phyloP scores from a whole-genome alignment of 352 stramenopile species.

The Thraustochytrium striatum region DNA sequence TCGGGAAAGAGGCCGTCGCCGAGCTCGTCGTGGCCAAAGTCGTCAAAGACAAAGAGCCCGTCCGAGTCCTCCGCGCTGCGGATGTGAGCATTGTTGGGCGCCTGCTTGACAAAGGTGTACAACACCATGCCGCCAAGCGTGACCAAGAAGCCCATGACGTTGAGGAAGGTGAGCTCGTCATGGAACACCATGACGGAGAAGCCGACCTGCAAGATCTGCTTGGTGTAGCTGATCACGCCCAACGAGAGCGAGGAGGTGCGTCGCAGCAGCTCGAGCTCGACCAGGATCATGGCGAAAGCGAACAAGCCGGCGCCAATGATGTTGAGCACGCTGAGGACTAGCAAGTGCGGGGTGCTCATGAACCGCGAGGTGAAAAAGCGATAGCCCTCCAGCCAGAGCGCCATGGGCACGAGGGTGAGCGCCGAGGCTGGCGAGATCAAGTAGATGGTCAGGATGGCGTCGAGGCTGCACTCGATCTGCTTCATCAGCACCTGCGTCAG shows the following conservation, averaged over 20 bases:
- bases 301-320: conserved; percentile 67
- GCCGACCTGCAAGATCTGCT: conserved; percentile 71
- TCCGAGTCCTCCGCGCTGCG: neutral
- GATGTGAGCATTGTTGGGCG: neutral
- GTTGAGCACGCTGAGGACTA: conserved; percentile 61
- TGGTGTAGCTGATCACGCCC: conserved; percentile 70
- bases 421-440: conserved; percentile 71
- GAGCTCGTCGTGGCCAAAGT: neutral
- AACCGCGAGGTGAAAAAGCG: conserved; percentile 65
- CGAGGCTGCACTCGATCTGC: conserved; percentile 48
- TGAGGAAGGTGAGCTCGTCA: conserved; percentile 64
- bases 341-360: conserved; percentile 54
- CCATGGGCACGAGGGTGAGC: conserved; percentile 67
- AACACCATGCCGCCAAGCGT: conserved; percentile 68
- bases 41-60: conserved; percentile 31
- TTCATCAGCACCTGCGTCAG: conserved; percentile 73
- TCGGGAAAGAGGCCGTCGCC: neutral
- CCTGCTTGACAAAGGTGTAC: conserved; percentile 67
- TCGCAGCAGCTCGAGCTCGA: conserved; percentile 72
- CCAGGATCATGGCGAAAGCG: conserved; percentile 70
- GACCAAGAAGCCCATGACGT: conserved; percentile 66
- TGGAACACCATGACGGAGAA: conserved; percentile 71
- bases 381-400: conserved; percentile 60
- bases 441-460: conserved; percentile 69
- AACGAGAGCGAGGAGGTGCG: conserved; percentile 73